phyloP scores from a whole-genome alignment of 495 filamentous ascomycete genomes.

The Tirmania nivea region DNA sequence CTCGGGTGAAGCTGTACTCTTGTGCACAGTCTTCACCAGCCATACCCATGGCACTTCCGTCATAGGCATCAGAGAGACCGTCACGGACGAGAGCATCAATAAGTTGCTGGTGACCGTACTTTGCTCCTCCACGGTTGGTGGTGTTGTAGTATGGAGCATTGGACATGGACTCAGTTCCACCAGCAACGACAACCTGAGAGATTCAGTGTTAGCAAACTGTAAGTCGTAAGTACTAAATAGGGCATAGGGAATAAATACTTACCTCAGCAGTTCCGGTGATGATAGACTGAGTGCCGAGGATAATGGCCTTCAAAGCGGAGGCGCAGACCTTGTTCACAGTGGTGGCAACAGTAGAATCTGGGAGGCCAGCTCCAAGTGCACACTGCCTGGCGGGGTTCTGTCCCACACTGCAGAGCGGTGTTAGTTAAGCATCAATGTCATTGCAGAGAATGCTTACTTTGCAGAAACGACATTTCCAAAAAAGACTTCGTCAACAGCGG shows the following conservation, averaged over 20 bases:
- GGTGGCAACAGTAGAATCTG: slow-evolving; percentile 57
- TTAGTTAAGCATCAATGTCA: slow-evolving; percentile 1
- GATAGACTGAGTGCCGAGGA: slow-evolving; percentile 87
- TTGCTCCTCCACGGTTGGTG: slow-evolving; percentile 55
- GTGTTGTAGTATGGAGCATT: slow-evolving; percentile 94
- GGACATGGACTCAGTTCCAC: slow-evolving; percentile 92
- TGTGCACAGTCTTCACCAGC: slow-evolving; percentile 76
- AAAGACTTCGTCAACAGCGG: slow-evolving; percentile 84
- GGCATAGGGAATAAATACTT: neutral
- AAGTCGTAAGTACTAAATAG: neutral
- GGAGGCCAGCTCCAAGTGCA: slow-evolving; percentile 66
- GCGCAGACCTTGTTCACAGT: slow-evolving; percentile 99
- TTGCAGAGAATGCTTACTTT: slow-evolving; percentile 36
- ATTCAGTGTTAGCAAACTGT: neutral
- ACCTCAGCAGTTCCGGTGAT: slow-evolving; percentile 70
- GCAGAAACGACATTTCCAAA: slow-evolving; percentile 95
- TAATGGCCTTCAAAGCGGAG: slow-evolving; percentile 78
- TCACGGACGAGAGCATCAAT: slow-evolving; percentile 84
- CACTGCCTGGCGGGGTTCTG: slow-evolving; percentile 93
- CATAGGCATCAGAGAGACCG: slow-evolving; percentile 77
- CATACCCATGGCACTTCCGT: slow-evolving; percentile 80
- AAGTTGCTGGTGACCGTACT: slow-evolving; percentile 70
- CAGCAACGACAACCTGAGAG: slow-evolving; percentile 50
- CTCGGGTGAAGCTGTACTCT: slow-evolving; percentile 59
- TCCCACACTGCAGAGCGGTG: slow-evolving; percentile 42